These are phyloP conservation scores for Saksenaea oblongispora DNA, from an alignment of 371 early-diverging fungal genomes.

Conservation along the genomic window DNA sequence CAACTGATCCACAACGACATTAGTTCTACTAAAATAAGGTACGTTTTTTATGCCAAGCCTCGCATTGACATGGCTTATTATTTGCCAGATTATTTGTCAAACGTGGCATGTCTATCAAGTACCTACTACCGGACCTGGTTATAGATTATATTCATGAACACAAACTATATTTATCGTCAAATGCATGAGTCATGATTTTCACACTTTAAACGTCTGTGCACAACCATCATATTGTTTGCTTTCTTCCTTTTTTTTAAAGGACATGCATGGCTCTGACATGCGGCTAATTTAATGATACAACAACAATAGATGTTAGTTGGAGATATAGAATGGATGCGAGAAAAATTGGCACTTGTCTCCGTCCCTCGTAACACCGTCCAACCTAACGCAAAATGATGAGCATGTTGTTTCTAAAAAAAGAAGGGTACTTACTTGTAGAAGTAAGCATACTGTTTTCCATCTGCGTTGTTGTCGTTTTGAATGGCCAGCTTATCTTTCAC, in stretches of 20 bases:
- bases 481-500: constrained; percentile 16
- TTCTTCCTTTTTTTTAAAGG: not conserved
- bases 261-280: not conserved
- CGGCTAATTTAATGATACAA: not conserved
- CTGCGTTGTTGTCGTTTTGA: not conserved
- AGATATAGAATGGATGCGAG: constrained; percentile 27
- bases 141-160: constrained; percentile 86
- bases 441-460: constrained; percentile 9
- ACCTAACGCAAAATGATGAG: constrained; percentile 7
- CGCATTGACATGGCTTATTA: not conserved
- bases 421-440: constrained; percentile 22
- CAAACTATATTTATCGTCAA: constrained; percentile 60
- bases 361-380: constrained; percentile 13
- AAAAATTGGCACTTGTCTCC: constrained; percentile 18
- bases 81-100: constrained; percentile 85
- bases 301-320: not conserved
- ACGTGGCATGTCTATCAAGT: constrained; percentile 93
- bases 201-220: not conserved
- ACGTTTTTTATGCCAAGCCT: constrained; percentile 16
- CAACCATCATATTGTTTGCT: too few relatives aligned
- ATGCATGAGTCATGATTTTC: not conserved
- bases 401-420: too few relatives aligned
- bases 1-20: constrained; percentile 97
- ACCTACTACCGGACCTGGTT: constrained; percentile 90
- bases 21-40: constrained; percentile 91